phyloP scores from a whole-genome alignment of 352 stramenopile species.

The Phytophthora pseudosyringae region DNA sequence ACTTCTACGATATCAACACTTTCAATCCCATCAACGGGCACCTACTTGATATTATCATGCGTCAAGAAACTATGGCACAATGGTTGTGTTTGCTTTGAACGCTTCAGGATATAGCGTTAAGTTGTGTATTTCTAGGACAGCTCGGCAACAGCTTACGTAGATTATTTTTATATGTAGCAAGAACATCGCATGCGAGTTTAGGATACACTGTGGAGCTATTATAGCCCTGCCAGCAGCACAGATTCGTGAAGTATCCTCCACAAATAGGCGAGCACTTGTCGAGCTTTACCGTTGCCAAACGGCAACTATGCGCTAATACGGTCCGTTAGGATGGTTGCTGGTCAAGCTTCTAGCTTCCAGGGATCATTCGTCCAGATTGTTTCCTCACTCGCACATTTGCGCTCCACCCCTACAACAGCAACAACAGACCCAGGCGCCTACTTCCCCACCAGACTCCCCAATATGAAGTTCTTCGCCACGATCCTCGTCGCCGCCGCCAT shows the following conservation, averaged over 20 bases:
- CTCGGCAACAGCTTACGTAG: not conserved
- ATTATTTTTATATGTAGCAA: not conserved
- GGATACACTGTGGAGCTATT: not conserved
- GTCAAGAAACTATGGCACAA: too few species aligned
- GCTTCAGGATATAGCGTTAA: too few species aligned
- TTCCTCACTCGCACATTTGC: constrained; percentile 20
- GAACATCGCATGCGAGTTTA: not conserved
- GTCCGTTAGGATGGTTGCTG: constrained; percentile 13
- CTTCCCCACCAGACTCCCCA: not conserved
- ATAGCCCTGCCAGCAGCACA: too few species aligned
- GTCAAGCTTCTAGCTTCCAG: constrained; percentile 6
- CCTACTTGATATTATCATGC: too few species aligned
- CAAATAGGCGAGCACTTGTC: constrained; percentile 2
- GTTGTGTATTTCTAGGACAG: too few species aligned
- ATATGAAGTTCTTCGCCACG: constrained; percentile 30
- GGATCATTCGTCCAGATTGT: not conserved
- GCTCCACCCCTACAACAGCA: not conserved
- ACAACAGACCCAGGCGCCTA: constrained; percentile 1
- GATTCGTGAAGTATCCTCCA: not conserved
- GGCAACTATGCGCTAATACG: constrained; percentile 11
- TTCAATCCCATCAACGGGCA: too few species aligned
- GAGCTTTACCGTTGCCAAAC: constrained; percentile 13
- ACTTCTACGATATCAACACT: too few species aligned
- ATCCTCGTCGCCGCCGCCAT: constrained; percentile 20
- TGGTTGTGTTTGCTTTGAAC: too few species aligned